Conservation (phyloP, 2,329 filamentous ascomycete species). For the Talaromyces sp. region DNA sequence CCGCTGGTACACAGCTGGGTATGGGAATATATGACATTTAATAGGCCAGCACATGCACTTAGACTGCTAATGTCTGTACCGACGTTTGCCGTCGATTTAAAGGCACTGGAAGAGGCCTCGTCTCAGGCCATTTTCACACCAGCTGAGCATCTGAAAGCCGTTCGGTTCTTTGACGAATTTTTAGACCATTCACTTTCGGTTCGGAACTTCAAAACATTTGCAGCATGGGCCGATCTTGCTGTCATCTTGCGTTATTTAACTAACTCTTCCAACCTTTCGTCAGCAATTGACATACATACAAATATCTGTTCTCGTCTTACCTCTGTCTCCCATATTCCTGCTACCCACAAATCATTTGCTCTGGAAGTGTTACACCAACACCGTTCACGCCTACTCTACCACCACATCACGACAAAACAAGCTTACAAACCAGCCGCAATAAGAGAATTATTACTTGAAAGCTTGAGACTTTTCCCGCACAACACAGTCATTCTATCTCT, state of each 20-base stretch:
- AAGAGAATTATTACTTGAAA: slow-evolving; percentile 57
- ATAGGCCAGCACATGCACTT: slow-evolving; percentile 32
- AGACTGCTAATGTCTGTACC: slow-evolving; percentile 38
- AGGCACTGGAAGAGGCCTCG: slow-evolving; percentile 17
- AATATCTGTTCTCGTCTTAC: slow-evolving; percentile 42
- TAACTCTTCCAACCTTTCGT: slow-evolving; percentile 25
- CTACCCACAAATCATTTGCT: slow-evolving; percentile 28
- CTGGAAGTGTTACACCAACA: slow-evolving; percentile 65
- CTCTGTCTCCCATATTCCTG: slow-evolving; percentile 30
- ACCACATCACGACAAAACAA: slow-evolving; percentile 58
- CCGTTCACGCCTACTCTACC: slow-evolving; percentile 60
- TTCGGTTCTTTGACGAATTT: slow-evolving; percentile 45
- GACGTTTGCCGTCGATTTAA: slow-evolving; percentile 30
- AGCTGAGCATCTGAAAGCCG: slow-evolving; percentile 32
- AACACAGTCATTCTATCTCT: slow-evolving; percentile 74
- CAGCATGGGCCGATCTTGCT: slow-evolving; percentile 57
- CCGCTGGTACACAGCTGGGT: slow-evolving; percentile 60
- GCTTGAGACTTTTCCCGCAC: slow-evolving; percentile 62
- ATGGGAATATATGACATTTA: slow-evolving; percentile 60
- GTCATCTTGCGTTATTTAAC: slow-evolving; percentile 66
- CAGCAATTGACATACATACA: slow-evolving; percentile 35
- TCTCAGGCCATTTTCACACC: slow-evolving; percentile 21
- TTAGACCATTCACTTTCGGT: slow-evolving; percentile 55
- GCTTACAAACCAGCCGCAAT: slow-evolving; percentile 66
- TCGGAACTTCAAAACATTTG: slow-evolving; percentile 46